Evolutionary conservation across 1,284 basidiomycete genomes (phyloP), one percentile per base, ranked within the genome.

Genomic region (Moesziomyces parantarcticus): DNA sequence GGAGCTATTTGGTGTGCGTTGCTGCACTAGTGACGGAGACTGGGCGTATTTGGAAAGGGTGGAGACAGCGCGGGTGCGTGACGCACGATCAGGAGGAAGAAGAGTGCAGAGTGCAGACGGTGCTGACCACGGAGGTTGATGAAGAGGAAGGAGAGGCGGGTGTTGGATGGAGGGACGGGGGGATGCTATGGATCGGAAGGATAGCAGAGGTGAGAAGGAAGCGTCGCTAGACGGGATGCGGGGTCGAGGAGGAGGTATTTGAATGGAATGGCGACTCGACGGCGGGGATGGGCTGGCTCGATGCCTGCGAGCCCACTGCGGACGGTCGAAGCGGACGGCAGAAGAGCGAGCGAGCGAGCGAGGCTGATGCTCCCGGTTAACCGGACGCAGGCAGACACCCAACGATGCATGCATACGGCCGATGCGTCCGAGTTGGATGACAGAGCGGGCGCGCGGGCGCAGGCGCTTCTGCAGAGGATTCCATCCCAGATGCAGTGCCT

Each of bases 1-100:
- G 54, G 40, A 29, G 18, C 20, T 51, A 14, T 40, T 29, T 58
- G 55, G 51, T 50, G 54, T 36, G 29, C 23, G 46, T 43, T 32
- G 53, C 56, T 51, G 65, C 65, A 61, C n/a, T 43, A 29, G 41
- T n/a, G n/a, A 43, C 11, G n/a, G n/a, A 43, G 21, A 22, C 22
- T 5, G 13, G 25, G 1, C 6, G 44, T 32, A 13, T 32, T 32
- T 9, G 11, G 4, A 11, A 3, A 13, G 13, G 3, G 29, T 3
- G 29, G 29, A 32, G 13, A 32, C 11, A 11, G 29, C 29, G 29
- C 29, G 29, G 7, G 29, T 13, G 10, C 29, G 29, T 32, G 4
- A 32, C 13, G 29, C 29, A 32, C 29, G 29, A 32, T 32, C 29
- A 32, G 44, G 23, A 25, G 23, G n/a, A n/a, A n/a, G n/a, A n/a